phyloP scores from a whole-genome alignment of 2,329 filamentous ascomycete genomes.

The Bimuria novae-zelandiae region DNA sequence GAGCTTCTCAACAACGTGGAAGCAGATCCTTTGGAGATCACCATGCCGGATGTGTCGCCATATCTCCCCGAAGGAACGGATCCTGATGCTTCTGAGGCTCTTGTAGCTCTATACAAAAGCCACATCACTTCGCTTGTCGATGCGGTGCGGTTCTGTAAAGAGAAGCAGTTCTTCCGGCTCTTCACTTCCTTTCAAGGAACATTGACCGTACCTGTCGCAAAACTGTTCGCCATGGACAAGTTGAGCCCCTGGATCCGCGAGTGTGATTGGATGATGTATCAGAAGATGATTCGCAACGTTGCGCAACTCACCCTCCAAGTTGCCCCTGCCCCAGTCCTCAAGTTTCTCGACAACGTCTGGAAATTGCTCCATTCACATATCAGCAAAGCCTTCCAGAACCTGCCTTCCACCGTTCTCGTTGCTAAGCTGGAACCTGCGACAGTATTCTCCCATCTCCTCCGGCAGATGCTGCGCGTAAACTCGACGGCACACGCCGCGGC shows the following conservation, averaged over 20 bases:
- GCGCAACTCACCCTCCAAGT: constrained; percentile 89
- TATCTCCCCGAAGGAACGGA: constrained; percentile 85
- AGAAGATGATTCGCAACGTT: constrained; percentile 93
- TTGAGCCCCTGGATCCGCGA: constrained; percentile 93
- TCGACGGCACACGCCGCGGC: constrained; percentile 91
- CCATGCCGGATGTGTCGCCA: constrained; percentile 81
- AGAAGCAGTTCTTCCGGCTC: constrained; percentile 94
- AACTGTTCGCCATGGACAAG: constrained; percentile 79
- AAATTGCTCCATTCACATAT: constrained; percentile 81
- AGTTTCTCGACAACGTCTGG: constrained; percentile 85
- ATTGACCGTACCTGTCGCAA: constrained; percentile 94
- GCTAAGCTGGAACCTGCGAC: constrained; percentile 89
- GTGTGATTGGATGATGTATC: constrained; percentile 93
- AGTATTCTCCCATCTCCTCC: constrained; percentile 83
- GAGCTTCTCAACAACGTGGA: constrained; percentile 60
- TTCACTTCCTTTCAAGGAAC: constrained; percentile 96
- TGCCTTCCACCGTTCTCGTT: constrained; percentile 81
- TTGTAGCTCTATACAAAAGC: constrained; percentile 86
- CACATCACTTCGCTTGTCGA: constrained; percentile 96
- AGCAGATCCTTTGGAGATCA: constrained; percentile 67
- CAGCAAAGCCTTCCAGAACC: constrained; percentile 79
- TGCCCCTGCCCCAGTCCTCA: constrained; percentile 83
- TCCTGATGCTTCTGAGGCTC: constrained; percentile 79
- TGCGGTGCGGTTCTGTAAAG: constrained; percentile 92
- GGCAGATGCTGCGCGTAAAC: constrained; percentile 88